Percentiles rank a stretch among this genome's conserved stretches.
These are phyloP conservation scores for Lojkania enalia DNA, from an alignment of 2,329 filamentous ascomycete genomes.

Conservation along the genomic window DNA sequence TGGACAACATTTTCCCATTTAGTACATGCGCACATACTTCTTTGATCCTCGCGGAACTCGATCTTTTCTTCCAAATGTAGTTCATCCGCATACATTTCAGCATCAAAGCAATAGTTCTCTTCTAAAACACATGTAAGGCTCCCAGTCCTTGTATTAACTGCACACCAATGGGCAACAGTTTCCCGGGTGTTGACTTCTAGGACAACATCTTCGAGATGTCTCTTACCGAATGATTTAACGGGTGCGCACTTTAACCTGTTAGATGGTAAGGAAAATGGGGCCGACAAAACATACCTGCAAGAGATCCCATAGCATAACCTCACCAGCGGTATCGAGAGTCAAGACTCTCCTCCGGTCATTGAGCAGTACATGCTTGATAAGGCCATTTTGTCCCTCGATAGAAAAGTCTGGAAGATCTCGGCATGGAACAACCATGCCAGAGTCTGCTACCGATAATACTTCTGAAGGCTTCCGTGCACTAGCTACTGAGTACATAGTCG, in stretches of 20 bases:
- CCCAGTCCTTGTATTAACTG: conserved; percentile 89
- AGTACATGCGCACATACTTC: conserved; percentile 67
- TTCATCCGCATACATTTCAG: conserved; percentile 95
- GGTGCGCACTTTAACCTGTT: conserved; percentile 69
- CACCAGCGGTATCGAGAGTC: conserved; percentile 91
- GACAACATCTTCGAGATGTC: conserved; percentile 89
- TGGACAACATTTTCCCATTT: background rate
- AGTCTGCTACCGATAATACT: conserved; percentile 49
- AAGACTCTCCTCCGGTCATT: conserved; percentile 89
- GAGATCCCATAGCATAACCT: conserved; percentile 93
- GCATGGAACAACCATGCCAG: conserved; percentile 41
- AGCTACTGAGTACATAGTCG: conserved; percentile 54
- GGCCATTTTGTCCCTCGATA: conserved; percentile 91
- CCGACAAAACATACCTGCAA: conserved; percentile 64
- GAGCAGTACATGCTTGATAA: conserved; percentile 89
- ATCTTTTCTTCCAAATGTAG: conserved; percentile 71
- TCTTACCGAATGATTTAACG: conserved; percentile 89
- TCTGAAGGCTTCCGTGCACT: conserved; percentile 63
- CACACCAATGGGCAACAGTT: conserved; percentile 93
- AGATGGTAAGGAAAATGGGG: conserved; percentile 11
- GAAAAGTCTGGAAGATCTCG: conserved; percentile 52
- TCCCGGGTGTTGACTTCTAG: conserved; percentile 84
- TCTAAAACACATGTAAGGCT: conserved; percentile 89
- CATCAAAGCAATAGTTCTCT: conserved; percentile 95
- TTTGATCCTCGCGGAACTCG: conserved; percentile 88